These are phyloP conservation scores for Ilyonectria robusta DNA, from an alignment of 2,329 filamentous ascomycete species.

Conservation along the genomic window DNA sequence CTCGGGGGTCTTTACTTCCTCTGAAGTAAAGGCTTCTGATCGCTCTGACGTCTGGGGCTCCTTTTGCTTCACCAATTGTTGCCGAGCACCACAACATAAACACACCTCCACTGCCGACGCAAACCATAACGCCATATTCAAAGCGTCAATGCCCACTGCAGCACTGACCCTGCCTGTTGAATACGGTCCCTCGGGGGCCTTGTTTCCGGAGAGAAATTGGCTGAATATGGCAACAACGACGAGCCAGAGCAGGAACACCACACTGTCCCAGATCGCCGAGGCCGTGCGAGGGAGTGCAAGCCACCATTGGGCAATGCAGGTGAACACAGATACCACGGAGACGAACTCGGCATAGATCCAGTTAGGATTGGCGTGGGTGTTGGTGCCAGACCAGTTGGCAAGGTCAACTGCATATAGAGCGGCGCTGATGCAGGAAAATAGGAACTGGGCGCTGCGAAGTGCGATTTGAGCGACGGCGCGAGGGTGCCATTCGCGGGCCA, in stretches of 20 bases:
- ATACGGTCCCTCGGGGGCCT: background rate
- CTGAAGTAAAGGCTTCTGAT: background rate
- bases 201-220: slow-evolving; percentile 14
- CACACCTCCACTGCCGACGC: slow-evolving; percentile 28
- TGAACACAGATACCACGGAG: slow-evolving; percentile 17
- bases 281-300: slow-evolving; percentile 18
- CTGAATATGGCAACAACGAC: slow-evolving; percentile 29
- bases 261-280: slow-evolving; percentile 22
- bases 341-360: slow-evolving; percentile 35
- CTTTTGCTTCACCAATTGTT: slow-evolving; percentile 3
- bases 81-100: slow-evolving; percentile 21
- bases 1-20: slow-evolving; percentile 2
- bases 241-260: slow-evolving; percentile 31
- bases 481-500: slow-evolving; percentile 30
- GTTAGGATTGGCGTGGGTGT: slow-evolving; percentile 27
- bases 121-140: slow-evolving; percentile 31
- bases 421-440: slow-evolving; percentile 33
- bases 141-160: slow-evolving; percentile 22
- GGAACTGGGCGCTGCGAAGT: slow-evolving; percentile 27
- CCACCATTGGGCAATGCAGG: slow-evolving; percentile 32
- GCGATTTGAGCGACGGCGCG: slow-evolving; percentile 26
- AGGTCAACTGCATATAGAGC: slow-evolving; percentile 32
- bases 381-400: slow-evolving; percentile 24
- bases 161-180: slow-evolving; percentile 8
- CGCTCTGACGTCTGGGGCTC: background rate